Evolutionary conservation across 768 basidiomycete genomes (phyloP), one percentile per base, ranked within the genome.

Genomic region (Cystobasidium ongulense): DNA sequence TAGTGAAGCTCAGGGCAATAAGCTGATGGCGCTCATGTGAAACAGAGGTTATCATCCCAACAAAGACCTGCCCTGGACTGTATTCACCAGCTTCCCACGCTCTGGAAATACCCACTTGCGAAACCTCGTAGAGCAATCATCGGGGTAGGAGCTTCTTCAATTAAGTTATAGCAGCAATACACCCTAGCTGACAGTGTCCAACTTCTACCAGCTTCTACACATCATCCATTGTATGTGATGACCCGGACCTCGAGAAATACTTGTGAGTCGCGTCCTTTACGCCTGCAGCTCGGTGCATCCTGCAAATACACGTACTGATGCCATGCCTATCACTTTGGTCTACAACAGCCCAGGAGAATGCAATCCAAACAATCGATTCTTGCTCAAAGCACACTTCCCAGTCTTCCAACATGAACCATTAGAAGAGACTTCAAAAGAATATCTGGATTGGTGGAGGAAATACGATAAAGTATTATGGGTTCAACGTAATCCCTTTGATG

Each of bases 371-470:
- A 59, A 59, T 29, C 57, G 57, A 5, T 59, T 59, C 27, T 31
- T 59, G 27, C 57, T 59, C 57, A 59, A 59, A 59, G 57, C 57
- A 15, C 57, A 59, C 29, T 59, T 59, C 57, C 57, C 57, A 59
- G 57, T 59, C 11, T 59, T 59, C 27, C 57, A 59, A 59, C 57
- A 59, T 59, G 33, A 59, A 13, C 57, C 57, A 15, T 15, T 59
- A 29, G 57, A 59, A 59, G 57, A 59, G 29, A 59, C 57, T 31
- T 11, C 57, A 59, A 35, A 59, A 59, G 57, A 59, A 29, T 59
- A 59, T 59, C 13, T 59, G 21, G 21, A 59, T 35, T 59, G 57
- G 57, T 59, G 57, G 57, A 59, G 23, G 33, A 59, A 27, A 59
- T 59, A 27, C 57, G 57, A 59, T 59, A 59, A 29, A 29, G 57